Evolutionary conservation across 148 eudicot species (phyloP), one percentile per base, ranked within the genome.

Genomic region (Drosera capensis): DNA sequence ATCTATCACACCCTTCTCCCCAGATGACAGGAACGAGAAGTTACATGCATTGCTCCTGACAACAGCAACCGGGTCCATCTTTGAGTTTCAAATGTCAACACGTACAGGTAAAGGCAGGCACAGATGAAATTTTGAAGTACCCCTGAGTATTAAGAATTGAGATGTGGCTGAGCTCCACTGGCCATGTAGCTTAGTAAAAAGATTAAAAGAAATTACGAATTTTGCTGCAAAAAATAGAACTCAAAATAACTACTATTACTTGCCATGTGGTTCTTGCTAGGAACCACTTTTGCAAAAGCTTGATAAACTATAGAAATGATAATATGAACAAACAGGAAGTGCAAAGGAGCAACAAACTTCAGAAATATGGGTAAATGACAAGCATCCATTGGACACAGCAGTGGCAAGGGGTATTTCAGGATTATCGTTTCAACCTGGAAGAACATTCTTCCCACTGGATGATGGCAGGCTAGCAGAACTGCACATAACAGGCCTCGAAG

Each of bases 401-500:
- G 68, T 58, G 16, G 96, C 93, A 55, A 75, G 55, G 53, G 83
- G 81, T 7, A 30, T 81, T 43, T 35, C 73, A 46, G 96, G 96
- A 30, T 41, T 68, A 29, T 67, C 69, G 48, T 60, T 72, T 49
- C 87, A 75, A 50, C 31, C 54, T 42, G 86, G 93, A 21, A 66
- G 96, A 43, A 53, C 59, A 14, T 43, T 86, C 19, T 86, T 78
- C 40, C 60, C 75, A 12, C 63, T 86, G 25, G 93, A 81, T 30
- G 96, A 86, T 43, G 93, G 96, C 7, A 73, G 96, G 72, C 63
- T 81, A 6, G 81, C 75, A 47, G 93, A 86, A 51, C 67, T 86
- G 25, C 93, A 86, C 53, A 49, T 71, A 38, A 48, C 93, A 28
- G 81, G 81, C n/a, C 26, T 66, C 16, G 84, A 87, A 8, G 96